A percentile compares a stretch with the other conserved stretches of the same genome.
phyloP scores from a whole-genome alignment of 768 basidiomycete species.

The Psilocybe cyanescens region DNA sequence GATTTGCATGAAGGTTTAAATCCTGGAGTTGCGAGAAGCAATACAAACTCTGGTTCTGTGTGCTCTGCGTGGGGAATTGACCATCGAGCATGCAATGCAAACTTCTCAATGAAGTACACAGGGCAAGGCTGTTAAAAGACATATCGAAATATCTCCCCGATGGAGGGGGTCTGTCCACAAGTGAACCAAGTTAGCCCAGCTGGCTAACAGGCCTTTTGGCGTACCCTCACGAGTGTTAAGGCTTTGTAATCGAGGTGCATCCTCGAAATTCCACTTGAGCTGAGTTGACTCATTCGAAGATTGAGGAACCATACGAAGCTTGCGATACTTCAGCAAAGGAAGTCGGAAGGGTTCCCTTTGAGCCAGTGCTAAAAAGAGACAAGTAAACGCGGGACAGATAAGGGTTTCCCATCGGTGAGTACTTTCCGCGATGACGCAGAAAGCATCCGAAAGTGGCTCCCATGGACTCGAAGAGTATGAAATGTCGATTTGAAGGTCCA shows the following conservation, averaged over 20 bases:
- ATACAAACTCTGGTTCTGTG: not conserved
- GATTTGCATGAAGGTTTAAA: not conserved
- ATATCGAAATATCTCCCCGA: not conserved
- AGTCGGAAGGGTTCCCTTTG: not conserved
- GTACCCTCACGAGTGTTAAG: not conserved
- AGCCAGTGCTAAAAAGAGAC: too few relatives aligned
- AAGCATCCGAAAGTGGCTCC: not conserved
- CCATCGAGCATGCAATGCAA: not conserved
- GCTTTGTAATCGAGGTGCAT: not conserved
- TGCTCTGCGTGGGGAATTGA: not conserved
- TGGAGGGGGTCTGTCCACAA: not conserved
- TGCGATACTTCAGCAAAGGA: not conserved
- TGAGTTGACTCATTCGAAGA: not conserved
- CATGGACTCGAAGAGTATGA: not conserved
- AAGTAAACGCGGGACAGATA: too few relatives aligned
- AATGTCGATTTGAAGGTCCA: not conserved
- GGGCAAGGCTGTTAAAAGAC: not conserved
- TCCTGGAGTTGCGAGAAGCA: not conserved
- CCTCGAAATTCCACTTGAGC: not conserved
- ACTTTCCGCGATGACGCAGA: too few relatives aligned
- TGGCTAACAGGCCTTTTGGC: not conserved
- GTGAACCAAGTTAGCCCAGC: not conserved
- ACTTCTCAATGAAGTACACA: not conserved
- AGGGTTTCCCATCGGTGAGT: too few relatives aligned
- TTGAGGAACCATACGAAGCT: not conserved